These are phyloP conservation scores for Xylaria intraflava DNA, from an alignment of 495 filamentous ascomycete species.

Conservation along the genomic window DNA sequence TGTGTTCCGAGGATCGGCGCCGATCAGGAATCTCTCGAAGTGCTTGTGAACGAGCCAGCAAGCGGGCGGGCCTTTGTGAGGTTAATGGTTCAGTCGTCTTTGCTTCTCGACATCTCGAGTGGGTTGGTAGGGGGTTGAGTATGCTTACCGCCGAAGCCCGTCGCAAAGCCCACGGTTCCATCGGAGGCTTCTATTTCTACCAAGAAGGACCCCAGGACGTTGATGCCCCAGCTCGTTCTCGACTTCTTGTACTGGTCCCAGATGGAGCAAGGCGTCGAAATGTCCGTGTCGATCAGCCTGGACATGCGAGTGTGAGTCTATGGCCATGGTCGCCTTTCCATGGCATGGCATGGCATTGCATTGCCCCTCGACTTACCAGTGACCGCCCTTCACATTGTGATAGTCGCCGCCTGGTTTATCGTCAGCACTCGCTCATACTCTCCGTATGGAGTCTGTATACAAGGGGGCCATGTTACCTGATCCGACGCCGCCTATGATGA, in stretches of 20 bases:
- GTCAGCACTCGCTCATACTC: background rate
- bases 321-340: background rate
- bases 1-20: slow-evolving; percentile 79
- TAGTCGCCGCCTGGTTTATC: slow-evolving; percentile 62
- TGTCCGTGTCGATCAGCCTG: slow-evolving; percentile 80
- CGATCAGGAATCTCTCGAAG: slow-evolving; percentile 84
- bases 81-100: background rate
- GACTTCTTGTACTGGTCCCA: slow-evolving; percentile 84
- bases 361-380: slow-evolving; percentile 50
- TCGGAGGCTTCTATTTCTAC: slow-evolving; percentile 86
- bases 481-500: slow-evolving; percentile 77
- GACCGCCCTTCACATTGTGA: slow-evolving; percentile 88
- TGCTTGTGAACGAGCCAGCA: slow-evolving; percentile 91
- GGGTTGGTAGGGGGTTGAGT: background rate
- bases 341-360: too few species aligned
- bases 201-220: slow-evolving; percentile 87
- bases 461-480: slow-evolving; percentile 44
- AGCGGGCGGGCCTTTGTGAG: slow-evolving; percentile 59
- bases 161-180: slow-evolving; percentile 86
- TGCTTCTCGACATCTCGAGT: background rate
- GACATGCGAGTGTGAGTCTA: background rate
- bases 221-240: slow-evolving; percentile 90
- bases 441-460: background rate
- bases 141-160: slow-evolving; percentile 71
- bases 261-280: slow-evolving; percentile 82